Conservation (phyloP, 1,284 basidiomycete species). For the Apiotrichum gracile region DNA sequence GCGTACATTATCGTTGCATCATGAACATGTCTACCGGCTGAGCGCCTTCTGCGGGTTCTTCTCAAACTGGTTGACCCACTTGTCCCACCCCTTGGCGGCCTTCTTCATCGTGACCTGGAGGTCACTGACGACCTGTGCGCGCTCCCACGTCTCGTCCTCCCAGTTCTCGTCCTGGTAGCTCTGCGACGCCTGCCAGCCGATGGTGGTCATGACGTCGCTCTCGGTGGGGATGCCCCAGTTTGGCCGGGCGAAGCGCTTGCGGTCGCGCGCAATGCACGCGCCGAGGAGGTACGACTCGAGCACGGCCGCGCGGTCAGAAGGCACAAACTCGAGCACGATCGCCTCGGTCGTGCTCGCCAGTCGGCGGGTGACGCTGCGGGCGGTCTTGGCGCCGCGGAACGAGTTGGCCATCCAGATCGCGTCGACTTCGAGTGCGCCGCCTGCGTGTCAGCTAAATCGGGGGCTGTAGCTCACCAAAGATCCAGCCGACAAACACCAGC, state of each 20-base stretch:
- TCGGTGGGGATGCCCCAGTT: slow-evolving; percentile 1
- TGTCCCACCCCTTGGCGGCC: slow-evolving; percentile 16
- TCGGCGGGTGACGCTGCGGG: slow-evolving; percentile 15
- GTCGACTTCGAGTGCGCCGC: slow-evolving; percentile 19
- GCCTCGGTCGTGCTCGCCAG: slow-evolving; percentile 8
- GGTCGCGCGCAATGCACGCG: slow-evolving; percentile 3
- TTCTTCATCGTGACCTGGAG: slow-evolving; percentile 15
- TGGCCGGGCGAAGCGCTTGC: background rate
- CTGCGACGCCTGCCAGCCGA: slow-evolving; percentile 14
- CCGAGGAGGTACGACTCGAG: slow-evolving; percentile 8
- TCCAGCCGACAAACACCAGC: slow-evolving; percentile 19
- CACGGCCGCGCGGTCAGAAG: slow-evolving; percentile 1
- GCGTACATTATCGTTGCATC: background rate
- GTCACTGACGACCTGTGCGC: slow-evolving; percentile 15
- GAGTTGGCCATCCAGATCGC: slow-evolving; percentile 17
- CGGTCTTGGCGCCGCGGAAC: slow-evolving; percentile 17
- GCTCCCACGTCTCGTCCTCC: slow-evolving; percentile 22
- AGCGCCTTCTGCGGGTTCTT: slow-evolving; percentile 18
- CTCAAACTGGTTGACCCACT: slow-evolving; percentile 16
- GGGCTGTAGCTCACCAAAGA: slow-evolving; percentile 14
- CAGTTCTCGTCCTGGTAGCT: slow-evolving; percentile 14
- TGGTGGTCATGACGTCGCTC: slow-evolving; percentile 11
- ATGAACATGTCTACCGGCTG: background rate
- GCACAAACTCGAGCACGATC: slow-evolving; percentile 4
- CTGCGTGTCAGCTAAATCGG: slow-evolving; percentile 3